Conservation (phyloP, 163 green algal genomes). For the Chlamydomonas reinhardtii region DNA sequence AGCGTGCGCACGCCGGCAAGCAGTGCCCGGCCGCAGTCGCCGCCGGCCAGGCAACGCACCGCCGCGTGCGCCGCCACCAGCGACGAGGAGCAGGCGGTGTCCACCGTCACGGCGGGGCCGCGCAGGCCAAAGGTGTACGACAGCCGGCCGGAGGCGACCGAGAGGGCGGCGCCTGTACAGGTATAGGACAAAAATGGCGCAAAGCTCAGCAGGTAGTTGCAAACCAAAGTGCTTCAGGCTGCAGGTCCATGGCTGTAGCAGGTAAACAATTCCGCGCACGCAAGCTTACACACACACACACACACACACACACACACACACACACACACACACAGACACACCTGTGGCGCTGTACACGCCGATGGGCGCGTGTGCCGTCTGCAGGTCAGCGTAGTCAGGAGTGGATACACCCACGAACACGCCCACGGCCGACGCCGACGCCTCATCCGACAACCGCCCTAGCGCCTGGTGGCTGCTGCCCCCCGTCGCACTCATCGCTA, state of each 20-base stretch:
- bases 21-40: constrained; percentile 39
- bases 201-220: too few relatives aligned
- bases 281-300: too few relatives aligned
- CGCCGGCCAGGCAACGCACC: constrained; percentile 20
- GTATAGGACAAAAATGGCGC: not conserved
- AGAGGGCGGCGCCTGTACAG: constrained; percentile 64
- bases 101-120: constrained; percentile 82
- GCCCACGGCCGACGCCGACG: constrained; percentile 11
- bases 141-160: constrained; percentile 77
- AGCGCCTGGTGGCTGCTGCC: not conserved
- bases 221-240: too few relatives aligned
- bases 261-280: too few relatives aligned
- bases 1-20: constrained; percentile 69
- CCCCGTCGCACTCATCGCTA: not conserved
- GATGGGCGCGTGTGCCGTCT: constrained; percentile 72
- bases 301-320: too few relatives aligned
- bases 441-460: not conserved
- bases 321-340: not conserved
- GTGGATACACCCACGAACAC: constrained; percentile 84
- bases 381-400: constrained; percentile 80
- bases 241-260: too few relatives aligned
- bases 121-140: constrained; percentile 81
- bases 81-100: constrained; percentile 92
- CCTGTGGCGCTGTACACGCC: constrained; percentile 80
- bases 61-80: constrained; percentile 80